Evolutionary conservation across 2,329 filamentous ascomycete genomes (phyloP), one percentile per base, ranked within the genome.

Genomic region (Didymella lethalis): DNA sequence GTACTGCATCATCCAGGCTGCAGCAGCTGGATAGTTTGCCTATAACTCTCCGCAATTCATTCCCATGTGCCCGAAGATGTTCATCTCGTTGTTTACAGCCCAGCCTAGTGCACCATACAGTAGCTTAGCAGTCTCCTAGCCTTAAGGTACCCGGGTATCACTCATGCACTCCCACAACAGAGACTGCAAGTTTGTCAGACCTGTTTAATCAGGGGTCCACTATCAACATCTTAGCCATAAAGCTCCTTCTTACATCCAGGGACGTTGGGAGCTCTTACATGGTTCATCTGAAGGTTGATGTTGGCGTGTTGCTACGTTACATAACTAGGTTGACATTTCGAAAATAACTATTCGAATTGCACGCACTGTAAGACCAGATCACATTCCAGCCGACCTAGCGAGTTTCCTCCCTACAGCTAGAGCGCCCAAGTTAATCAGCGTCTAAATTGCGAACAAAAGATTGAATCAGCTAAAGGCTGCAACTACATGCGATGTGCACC

Each of bases 201-300:
- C 84, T 0, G 83, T 85, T 51, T 84, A 79, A 32, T 86, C 83
- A 2, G 81, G 80, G 1, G 75, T 66, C 85, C 85, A 88, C 38
- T 41, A 5, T 41, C n/a, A 8, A 3, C 10, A 11, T 41, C 4
- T 41, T 25, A 41, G 38, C 38, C 25, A 25, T 18, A 20, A 40
- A 20, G n/a, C 16, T 10, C 11, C 4, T 18, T 40, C n/a, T 11
- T 41, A 11, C 38, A 11, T 41, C 20, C 6, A 14, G 11, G 25
- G 7, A 20, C 20, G 14, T 11, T 16, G 11, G 18, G 23, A 41
- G 5, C 8, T 6, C 38, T 25, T 7, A 41, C 38, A 64, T 87
- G 81, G 58, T 87, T 87, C 85, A 87, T 87, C 62, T 88, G 83
- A 0, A 87, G 56, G 56, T 87, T 87, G 65, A 88, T 86, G 60